These are phyloP conservation scores for Melaleuca alternifolia DNA, from an alignment of 345 rosid species.

Conservation along the genomic window DNA sequence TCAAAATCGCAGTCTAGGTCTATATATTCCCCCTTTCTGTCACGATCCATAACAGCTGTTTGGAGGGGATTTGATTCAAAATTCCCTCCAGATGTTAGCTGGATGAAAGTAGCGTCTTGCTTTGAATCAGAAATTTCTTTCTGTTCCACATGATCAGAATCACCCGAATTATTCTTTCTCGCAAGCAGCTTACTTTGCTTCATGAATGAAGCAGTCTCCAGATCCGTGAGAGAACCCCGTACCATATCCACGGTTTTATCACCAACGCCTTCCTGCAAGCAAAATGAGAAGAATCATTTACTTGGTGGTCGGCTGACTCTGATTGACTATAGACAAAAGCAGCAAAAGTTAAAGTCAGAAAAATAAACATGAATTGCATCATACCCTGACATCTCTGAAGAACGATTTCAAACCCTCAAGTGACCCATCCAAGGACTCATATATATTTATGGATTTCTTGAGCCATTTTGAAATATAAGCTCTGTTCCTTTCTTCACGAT, in stretches of 20 bases:
- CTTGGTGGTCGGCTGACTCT: neutral
- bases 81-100: conserved; percentile 17
- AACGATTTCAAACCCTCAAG: conserved; percentile 55
- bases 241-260: conserved; percentile 18
- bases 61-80: conserved; percentile 19
- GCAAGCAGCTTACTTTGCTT: conserved; percentile 12
- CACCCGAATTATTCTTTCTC: conserved; percentile 20
- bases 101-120: conserved; percentile 10
- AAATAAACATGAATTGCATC: neutral
- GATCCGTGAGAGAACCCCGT: conserved; percentile 9
- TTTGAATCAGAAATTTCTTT: conserved; percentile 10
- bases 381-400: conserved; percentile 76
- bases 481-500: conserved; percentile 57
- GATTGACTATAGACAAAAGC: neutral
- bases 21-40: conserved; percentile 24
- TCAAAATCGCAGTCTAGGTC: conserved; percentile 43
- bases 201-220: conserved; percentile 11
- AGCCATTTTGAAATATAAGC: conserved; percentile 85
- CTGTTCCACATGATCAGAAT: conserved; percentile 18
- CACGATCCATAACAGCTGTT: conserved; percentile 16
- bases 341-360: neutral
- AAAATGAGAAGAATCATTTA: conserved; percentile 10
- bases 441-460: conserved; percentile 58
- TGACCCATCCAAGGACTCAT: conserved; percentile 48
- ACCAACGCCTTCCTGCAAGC: conserved; percentile 38